These are phyloP conservation scores for Thielaviopsis musarum DNA, from an alignment of 2,329 filamentous ascomycete genomes.

Conservation along the genomic window DNA sequence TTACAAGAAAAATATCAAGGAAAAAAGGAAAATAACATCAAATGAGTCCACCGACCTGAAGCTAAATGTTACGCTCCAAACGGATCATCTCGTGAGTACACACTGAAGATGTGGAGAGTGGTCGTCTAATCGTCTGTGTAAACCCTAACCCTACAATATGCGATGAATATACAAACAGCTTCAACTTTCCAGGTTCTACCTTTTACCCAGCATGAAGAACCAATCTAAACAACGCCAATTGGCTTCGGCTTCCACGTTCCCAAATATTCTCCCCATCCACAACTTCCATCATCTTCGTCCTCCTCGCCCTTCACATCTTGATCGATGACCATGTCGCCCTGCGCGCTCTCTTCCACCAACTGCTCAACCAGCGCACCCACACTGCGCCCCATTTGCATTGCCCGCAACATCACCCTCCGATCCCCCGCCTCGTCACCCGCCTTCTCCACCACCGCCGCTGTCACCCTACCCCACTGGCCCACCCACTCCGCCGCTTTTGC, in stretches of 20 bases:
- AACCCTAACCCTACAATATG: too few relatives aligned
- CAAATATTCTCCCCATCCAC: conserved; percentile 9
- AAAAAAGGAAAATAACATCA: too few relatives aligned
- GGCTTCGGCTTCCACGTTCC: conserved; percentile 13
- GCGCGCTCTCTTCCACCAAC: conserved; percentile 16
- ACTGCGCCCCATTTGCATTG: conserved; percentile 26
- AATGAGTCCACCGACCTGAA: too few relatives aligned
- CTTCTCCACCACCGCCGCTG: conserved; percentile 21
- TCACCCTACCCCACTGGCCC: conserved; percentile 19
- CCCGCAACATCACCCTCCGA: conserved; percentile 27
- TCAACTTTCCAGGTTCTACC: too few relatives aligned
- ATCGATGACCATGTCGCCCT: conserved; percentile 11
- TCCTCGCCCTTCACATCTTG: conserved; percentile 19
- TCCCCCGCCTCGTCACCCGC: conserved; percentile 24
- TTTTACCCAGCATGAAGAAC: too few relatives aligned
- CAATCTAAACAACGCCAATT: conserved; percentile 10
- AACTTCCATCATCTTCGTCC: conserved; percentile 1
- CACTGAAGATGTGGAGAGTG: too few relatives aligned
- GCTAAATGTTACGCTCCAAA: too few relatives aligned
- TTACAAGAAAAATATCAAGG: too few relatives aligned
- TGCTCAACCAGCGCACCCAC: conserved; percentile 19
- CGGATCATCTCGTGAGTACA: too few relatives aligned
- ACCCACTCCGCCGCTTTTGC: conserved; percentile 18
- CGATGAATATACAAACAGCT: too few relatives aligned
- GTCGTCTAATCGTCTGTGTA: too few relatives aligned